Conservation (phyloP, 352 stramenopile species). For the Phytophthora ohioensis region DNA sequence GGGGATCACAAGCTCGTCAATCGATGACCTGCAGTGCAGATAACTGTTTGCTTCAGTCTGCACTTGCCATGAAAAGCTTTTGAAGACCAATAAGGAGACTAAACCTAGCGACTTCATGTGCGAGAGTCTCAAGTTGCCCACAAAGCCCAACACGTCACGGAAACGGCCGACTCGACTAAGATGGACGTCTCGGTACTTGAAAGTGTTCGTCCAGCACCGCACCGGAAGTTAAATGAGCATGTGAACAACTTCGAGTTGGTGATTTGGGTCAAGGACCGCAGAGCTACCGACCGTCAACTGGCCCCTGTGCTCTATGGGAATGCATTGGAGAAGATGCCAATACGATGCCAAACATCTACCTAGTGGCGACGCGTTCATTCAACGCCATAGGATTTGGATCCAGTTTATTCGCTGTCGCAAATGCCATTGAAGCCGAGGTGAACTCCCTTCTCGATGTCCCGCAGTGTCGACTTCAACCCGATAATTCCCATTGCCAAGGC, state of each 20-base stretch:
- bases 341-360: slow-evolving; percentile 6
- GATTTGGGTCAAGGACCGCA: slow-evolving; percentile 2
- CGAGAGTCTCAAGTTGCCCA: slow-evolving; percentile 2
- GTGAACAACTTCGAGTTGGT: neutral
- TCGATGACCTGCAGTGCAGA: neutral
- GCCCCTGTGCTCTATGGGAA: neutral
- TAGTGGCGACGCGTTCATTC: slow-evolving; percentile 9
- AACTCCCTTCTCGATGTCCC: slow-evolving; percentile 64
- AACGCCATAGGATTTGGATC: neutral
- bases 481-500: slow-evolving; percentile 76
- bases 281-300: neutral
- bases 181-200: slow-evolving; percentile 9
- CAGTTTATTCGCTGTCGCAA: slow-evolving; percentile 62
- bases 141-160: slow-evolving; percentile 17
- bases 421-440: slow-evolving; percentile 76
- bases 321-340: neutral
- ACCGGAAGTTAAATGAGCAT: neutral
- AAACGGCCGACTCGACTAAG: slow-evolving; percentile 5
- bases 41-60: slow-evolving; percentile 3
- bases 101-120: slow-evolving; percentile 12
- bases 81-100: slow-evolving; percentile 19
- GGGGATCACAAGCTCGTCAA: slow-evolving; percentile 1
- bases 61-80: slow-evolving; percentile 6
- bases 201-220: slow-evolving; percentile 25
- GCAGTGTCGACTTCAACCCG: slow-evolving; percentile 60